Conservation (phyloP, 768 basidiomycete species). For the Rhodotorula kratochvilovae region DNA sequence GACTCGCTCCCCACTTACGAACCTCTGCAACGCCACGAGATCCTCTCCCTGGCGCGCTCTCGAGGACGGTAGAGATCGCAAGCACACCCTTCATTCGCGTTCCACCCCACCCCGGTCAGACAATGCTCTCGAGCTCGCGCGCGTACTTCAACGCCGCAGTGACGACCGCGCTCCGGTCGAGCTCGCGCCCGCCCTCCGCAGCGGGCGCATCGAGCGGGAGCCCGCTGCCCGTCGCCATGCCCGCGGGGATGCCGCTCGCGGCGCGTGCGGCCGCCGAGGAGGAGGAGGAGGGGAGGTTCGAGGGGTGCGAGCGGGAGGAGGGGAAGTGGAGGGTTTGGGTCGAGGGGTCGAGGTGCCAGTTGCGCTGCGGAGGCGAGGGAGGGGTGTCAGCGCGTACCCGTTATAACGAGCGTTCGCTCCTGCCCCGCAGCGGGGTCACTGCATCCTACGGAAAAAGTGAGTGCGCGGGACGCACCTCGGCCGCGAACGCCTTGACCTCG, state of each 20-base stretch:
- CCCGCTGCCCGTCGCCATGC: neutral
- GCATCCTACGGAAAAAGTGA: neutral
- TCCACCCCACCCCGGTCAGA: slow-evolving; percentile 58
- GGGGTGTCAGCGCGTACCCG: neutral
- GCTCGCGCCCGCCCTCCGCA: slow-evolving; percentile 71
- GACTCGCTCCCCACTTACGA: too few species aligned
- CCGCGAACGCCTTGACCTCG: slow-evolving; percentile 76
- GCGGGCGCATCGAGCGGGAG: neutral
- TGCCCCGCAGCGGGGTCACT: too few species aligned
- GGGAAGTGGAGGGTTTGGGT: slow-evolving; percentile 69
- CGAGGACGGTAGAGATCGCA: too few species aligned
- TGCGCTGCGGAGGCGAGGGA: slow-evolving; percentile 15
- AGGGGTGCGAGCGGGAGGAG: slow-evolving; percentile 44
- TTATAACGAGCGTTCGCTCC: neutral
- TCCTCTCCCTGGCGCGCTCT: too few species aligned
- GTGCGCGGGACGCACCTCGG: slow-evolving; percentile 55
- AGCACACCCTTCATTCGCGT: too few species aligned
- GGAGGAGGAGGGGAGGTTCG: neutral
- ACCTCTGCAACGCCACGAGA: too few species aligned
- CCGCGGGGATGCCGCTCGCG: slow-evolving; percentile 4
- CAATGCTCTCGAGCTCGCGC: slow-evolving; percentile 83
- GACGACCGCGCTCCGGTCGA: slow-evolving; percentile 79
- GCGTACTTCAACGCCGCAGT: slow-evolving; percentile 72
- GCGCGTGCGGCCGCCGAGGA: neutral
- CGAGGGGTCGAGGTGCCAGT: slow-evolving; percentile 60